These are phyloP conservation scores for Globisporangium okanoganense DNA, from an alignment of 352 stramenopile species.

Conservation along the genomic window DNA sequence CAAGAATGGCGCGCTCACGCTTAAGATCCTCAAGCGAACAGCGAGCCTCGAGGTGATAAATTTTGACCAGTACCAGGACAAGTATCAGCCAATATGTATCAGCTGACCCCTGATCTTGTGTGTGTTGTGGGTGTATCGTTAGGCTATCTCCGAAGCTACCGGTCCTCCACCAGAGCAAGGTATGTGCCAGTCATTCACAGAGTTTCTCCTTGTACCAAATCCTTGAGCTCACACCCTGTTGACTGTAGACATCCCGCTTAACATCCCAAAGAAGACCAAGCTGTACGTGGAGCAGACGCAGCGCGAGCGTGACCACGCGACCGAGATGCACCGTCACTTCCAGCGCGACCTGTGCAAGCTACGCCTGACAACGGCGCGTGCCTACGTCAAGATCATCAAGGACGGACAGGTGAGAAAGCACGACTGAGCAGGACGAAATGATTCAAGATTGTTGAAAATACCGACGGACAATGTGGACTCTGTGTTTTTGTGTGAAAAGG, in stretches of 20 bases:
- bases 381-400: constrained; percentile 91
- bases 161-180: constrained; percentile 85
- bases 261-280: constrained; percentile 93
- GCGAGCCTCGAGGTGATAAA: constrained; percentile 56
- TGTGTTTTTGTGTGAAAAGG: constrained; percentile 24
- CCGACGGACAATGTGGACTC: background rate
- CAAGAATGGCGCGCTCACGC: constrained; percentile 71
- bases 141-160: constrained; percentile 57
- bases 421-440: background rate
- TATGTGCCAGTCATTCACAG: background rate
- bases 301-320: constrained; percentile 85
- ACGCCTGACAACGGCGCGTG: constrained; percentile 76
- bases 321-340: constrained; percentile 91
- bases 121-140: background rate
- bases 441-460: background rate
- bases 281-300: constrained; percentile 93
- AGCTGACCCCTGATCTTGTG: background rate
- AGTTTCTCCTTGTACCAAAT: background rate
- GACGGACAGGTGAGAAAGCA: constrained; percentile 60
- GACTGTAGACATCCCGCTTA: constrained; percentile 79
- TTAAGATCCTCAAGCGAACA: constrained; percentile 89
- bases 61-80: background rate
- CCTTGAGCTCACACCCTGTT: background rate
- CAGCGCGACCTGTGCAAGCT: constrained; percentile 90
- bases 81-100: background rate